Conservation (phyloP, 2,329 filamentous ascomycete genomes). For the Diaporthe sp. region DNA sequence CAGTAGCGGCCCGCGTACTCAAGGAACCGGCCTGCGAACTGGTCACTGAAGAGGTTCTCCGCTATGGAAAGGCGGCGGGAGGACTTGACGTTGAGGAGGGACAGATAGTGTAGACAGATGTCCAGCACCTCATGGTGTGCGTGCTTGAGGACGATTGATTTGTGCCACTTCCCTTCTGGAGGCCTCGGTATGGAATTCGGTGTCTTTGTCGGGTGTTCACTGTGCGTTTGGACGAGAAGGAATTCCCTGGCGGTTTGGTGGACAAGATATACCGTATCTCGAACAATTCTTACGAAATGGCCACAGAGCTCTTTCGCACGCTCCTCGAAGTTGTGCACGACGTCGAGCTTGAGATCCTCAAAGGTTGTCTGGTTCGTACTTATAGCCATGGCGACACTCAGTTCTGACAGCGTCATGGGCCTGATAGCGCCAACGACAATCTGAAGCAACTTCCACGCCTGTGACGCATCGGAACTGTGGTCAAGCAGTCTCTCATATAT, state of each 20-base stretch:
- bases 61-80: slow-evolving; percentile 14
- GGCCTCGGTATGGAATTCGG: no score
- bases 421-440: slow-evolving; percentile 42
- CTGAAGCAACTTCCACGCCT: slow-evolving; percentile 42
- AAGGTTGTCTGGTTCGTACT: slow-evolving; percentile 25
- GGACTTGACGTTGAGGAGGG: slow-evolving; percentile 20
- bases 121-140: slow-evolving; percentile 8
- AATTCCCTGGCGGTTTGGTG: slow-evolving; percentile 47
- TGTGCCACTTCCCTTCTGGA: slow-evolving; percentile 19
- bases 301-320: slow-evolving; percentile 43
- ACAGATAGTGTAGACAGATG: slow-evolving; percentile 27
- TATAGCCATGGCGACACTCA: slow-evolving; percentile 43
- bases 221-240: slow-evolving; percentile 36
- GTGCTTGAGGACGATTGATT: slow-evolving; percentile 4
- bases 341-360: slow-evolving; percentile 41
- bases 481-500: slow-evolving; percentile 43
- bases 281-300: slow-evolving; percentile 42
- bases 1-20: slow-evolving; percentile 28
- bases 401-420: slow-evolving; percentile 43
- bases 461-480: slow-evolving; percentile 26
- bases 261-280: slow-evolving; percentile 44
- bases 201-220: background rate
- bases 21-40: slow-evolving; percentile 11
- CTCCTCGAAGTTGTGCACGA: slow-evolving; percentile 43
- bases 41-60: slow-evolving; percentile 26